Evolutionary conservation across 345 rosid genomes (phyloP).

Genomic region (Hibiscus tridactylites): DNA sequence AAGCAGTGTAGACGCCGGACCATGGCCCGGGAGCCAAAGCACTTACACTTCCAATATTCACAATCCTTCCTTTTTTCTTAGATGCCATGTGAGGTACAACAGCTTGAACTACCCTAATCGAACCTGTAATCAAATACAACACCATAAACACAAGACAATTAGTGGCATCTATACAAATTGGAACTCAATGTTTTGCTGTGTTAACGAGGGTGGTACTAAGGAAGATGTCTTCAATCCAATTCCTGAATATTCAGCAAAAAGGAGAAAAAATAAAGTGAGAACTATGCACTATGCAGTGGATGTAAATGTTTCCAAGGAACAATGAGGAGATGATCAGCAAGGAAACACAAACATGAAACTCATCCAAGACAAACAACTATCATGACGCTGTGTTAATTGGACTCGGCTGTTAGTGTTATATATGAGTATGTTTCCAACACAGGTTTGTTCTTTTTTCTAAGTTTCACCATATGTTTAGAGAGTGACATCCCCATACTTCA

Average conservation of each 20-base stretch:
- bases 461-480: neutral
- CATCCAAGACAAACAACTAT: slow-evolving; percentile 1
- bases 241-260: neutral
- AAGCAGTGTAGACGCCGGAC: slow-evolving; percentile 73
- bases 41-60: slow-evolving; percentile 32
- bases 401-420: neutral
- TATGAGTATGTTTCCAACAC: neutral
- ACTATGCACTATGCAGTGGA: neutral
- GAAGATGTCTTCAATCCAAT: neutral
- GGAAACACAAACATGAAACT: neutral
- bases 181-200: neutral
- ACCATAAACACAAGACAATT: neutral
- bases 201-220: neutral
- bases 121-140: slow-evolving; percentile 30
- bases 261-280: neutral
- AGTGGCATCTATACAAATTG: neutral
- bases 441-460: neutral
- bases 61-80: slow-evolving; percentile 62
- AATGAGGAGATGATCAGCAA: neutral
- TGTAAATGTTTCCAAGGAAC: neutral
- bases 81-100: slow-evolving; percentile 81
- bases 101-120: slow-evolving; percentile 79
- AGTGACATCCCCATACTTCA: neutral
- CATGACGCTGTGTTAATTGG: neutral
- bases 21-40: slow-evolving; percentile 52